Conservation (phyloP, 164 flowering plant genomes). For the Kingdonia uniflora region DNA sequence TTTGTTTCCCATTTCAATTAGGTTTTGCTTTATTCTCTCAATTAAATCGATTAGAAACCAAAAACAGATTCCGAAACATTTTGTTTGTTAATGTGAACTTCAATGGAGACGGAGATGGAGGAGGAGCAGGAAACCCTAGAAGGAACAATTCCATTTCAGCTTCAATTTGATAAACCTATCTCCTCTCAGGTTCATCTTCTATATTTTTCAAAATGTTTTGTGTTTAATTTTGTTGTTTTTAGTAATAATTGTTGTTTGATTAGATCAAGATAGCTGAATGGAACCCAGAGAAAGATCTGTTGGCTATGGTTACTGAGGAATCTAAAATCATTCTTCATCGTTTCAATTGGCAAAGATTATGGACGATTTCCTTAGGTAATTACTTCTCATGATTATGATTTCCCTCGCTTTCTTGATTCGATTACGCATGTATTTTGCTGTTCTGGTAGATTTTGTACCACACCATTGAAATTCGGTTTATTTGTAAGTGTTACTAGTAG, state of each 20-base stretch:
- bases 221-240: neutral
- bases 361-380: conserved; percentile 77
- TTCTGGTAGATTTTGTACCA: neutral
- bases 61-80: too few species aligned
- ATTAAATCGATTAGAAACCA: too few species aligned
- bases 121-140: neutral
- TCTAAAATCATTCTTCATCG: conserved; percentile 83
- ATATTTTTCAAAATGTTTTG: neutral
- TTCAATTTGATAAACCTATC: conserved; percentile 88
- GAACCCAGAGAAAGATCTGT: conserved; percentile 97
- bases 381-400: neutral
- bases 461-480: too few species aligned
- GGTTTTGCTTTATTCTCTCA: too few species aligned
- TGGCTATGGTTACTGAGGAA: conserved; percentile 94
- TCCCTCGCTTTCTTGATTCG: too few species aligned
- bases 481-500: too few species aligned
- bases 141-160: conserved; percentile 73
- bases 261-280: conserved; percentile 85
- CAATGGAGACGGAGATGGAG: too few species aligned
- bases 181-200: conserved; percentile 58
- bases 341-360: conserved; percentile 92
- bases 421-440: too few species aligned
- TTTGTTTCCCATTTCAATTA: too few species aligned
- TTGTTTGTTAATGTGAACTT: too few species aligned
- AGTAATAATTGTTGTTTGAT: neutral